Evolutionary conservation across 169 alveolate genomes (phyloP).

Genomic region (Besnoitia besnoiti): DNA sequence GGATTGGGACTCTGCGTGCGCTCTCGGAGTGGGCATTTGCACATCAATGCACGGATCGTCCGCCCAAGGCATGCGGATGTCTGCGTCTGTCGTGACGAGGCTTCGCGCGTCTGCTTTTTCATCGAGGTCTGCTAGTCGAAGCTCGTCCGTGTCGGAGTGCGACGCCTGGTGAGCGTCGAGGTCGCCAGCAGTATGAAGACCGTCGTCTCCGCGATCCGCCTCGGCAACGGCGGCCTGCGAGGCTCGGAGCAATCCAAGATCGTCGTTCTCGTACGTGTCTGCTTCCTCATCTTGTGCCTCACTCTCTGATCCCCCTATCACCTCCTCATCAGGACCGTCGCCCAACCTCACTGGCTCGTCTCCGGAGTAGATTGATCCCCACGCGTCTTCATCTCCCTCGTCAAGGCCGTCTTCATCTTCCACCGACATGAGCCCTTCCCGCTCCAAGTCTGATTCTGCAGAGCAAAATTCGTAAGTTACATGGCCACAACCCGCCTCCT

Average conservation of each 20-base stretch:
- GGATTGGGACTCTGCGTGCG: too few relatives aligned
- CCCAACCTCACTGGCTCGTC: too few relatives aligned
- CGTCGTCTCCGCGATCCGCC: too few relatives aligned
- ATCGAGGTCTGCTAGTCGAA: background rate
- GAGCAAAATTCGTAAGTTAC: too few relatives aligned
- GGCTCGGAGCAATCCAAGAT: too few relatives aligned
- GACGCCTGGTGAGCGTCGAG: background rate
- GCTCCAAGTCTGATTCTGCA: too few relatives aligned
- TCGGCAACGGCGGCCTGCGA: too few relatives aligned
- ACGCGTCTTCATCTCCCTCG: too few relatives aligned
- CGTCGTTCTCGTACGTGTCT: background rate
- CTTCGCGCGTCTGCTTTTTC: background rate
- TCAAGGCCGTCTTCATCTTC: too few relatives aligned
- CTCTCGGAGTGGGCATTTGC: background rate
- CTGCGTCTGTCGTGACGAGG: background rate
- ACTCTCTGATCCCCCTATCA: background rate
- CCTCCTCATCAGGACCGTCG: background rate
- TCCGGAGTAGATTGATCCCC: too few relatives aligned
- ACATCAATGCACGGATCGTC: constrained; percentile 11
- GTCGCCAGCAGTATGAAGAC: background rate
- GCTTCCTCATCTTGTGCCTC: background rate
- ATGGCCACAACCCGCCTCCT: too few relatives aligned
- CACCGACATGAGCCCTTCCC: too few relatives aligned
- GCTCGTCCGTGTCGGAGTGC: background rate
- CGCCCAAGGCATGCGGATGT: background rate